Base-by-base conservation (phyloP, 129 eudicot species). In the Artemisia tridentata region DNA sequence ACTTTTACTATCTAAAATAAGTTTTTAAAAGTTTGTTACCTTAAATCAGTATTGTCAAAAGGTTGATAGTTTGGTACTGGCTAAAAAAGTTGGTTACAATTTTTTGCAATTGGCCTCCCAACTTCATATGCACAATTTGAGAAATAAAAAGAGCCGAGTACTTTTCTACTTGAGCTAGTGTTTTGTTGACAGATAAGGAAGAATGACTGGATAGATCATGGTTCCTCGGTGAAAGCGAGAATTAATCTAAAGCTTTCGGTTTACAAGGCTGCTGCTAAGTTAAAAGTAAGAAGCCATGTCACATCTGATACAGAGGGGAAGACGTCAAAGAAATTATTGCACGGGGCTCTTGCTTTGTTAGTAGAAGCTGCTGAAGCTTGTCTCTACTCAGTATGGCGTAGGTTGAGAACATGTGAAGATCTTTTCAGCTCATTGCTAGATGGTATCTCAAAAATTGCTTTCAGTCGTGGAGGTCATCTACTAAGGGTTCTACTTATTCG, bases 291-390 rank as follows among this genome's bases (percentile, higher is more conserved):
- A 78, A 76, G 85, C 52, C 86, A 88, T 46, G 78, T 81, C 73
- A 80, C 84, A 13, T 68, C 69, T 69, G 96, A 90, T 70, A 68
- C 72, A 48, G 97, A 95, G 74, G 97, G 88, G 59, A 95, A 88
- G 75, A 65, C 86, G 23, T 78, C 91, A 48, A 95, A 95, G 83
- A 84, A 76, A 50, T 52, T 95, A 87, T 83, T 90, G 89, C 97
- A 88, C 75, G 89, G 82, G 56, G 82, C 99, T 69, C 91, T 95
- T 60, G 91, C 91, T 19, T 78, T 88, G 80, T 72, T 90, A 80
- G 84, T 86, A 76, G 97, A 88, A 79, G 92, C 99, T 66, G 96
- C 96, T 0, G 97, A 90, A 80, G 88, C 96, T 67, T 95, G 99
- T 79, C 71, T 95, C 19, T 79, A 72, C 60, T 90, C 95, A 2